Base-by-base conservation (phyloP, 1,139 yeast species). In the Debaryomyces fabryi region DNA sequence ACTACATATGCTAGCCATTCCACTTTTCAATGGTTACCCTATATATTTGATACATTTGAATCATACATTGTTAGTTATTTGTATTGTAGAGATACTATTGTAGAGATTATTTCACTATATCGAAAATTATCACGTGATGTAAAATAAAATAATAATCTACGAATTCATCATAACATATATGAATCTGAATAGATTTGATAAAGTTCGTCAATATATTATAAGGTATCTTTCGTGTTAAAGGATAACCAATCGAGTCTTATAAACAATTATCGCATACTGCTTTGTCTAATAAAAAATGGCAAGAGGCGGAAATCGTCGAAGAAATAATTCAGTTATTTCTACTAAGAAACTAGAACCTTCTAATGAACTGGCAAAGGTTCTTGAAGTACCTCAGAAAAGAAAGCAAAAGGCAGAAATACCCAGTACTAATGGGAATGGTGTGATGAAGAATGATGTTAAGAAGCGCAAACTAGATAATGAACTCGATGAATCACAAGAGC, bases 401-500 rank as follows among this genome's bases (percentile, higher is more conserved):
- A 37, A 38, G 16, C n/a, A 12, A 6, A 44, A 44, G n/a, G 21
- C 23, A 3, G 24, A 21, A 35, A 13, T 15, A 35, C 12, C 32
- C 13, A 21, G 4, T n/a, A 21, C 6, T 13, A 36, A 27, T 27
- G 34, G 34, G 13, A 39, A 39, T 18, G 42, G 29, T 4, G 30
- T 24, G 2, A 10, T 34, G 9, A 35, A 30, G 21, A 29, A 21
- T 10, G 40, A 37, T 18, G 20, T 39, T 25, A 48, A 49, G 30
- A 49, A 44, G 32, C 42, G 32, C 20, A 42, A 42, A 18, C 12
- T 46, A 23, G 44, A 39, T 18, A 20, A 30, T 7, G 33, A 27
- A 18, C 30, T 44, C 12, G n/a, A 38, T 18, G 20, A 30, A 15
- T 16, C 30, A 15, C 39, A 36, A 32, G 61, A 63, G 39, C 54